phyloP scores from a whole-genome alignment of 345 rosid species.

The Rubroshorea leprosula region DNA sequence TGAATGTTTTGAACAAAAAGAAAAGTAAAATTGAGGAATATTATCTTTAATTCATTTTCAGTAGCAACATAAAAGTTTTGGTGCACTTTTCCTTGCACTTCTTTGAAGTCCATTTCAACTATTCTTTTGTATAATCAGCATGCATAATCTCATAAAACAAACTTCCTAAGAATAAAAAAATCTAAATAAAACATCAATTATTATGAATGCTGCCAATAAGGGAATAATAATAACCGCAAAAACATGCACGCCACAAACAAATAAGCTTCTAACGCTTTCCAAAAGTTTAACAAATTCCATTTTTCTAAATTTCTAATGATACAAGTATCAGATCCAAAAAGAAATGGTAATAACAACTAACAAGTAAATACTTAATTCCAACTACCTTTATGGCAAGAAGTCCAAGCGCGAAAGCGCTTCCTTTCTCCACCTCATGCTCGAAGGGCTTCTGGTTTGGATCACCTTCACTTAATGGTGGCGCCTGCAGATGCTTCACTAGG shows the following conservation, averaged over 20 bases:
- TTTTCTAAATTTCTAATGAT: slow-evolving; percentile 1
- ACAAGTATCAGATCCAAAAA: slow-evolving; percentile 4
- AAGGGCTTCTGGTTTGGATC: slow-evolving; percentile 53
- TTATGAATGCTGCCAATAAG: background rate
- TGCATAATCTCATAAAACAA: background rate
- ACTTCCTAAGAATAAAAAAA: background rate
- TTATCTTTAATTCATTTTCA: too few species aligned
- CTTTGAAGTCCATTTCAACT: background rate
- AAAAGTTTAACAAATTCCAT: too few species aligned
- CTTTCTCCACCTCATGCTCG: slow-evolving; percentile 98
- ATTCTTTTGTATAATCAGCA: background rate
- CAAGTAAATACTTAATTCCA: slow-evolving; percentile 4
- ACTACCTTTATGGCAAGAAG: slow-evolving; percentile 91
- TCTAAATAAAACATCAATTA: background rate
- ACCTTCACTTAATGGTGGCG: slow-evolving; percentile 57
- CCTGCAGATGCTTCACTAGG: slow-evolving; percentile 83
- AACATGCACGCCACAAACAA: background rate
- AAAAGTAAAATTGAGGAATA: too few species aligned
- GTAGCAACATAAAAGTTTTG: background rate
- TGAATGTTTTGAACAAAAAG: too few species aligned
- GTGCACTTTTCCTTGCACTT: background rate
- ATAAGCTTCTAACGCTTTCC: background rate
- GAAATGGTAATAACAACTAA: slow-evolving; percentile 2
- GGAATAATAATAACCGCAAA: background rate
- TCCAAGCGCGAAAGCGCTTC: slow-evolving; percentile 94